Evolutionary conservation across 805 yeast species (phyloP), one percentile per base, ranked within the genome.

Genomic region (Yarrowia sp.): DNA sequence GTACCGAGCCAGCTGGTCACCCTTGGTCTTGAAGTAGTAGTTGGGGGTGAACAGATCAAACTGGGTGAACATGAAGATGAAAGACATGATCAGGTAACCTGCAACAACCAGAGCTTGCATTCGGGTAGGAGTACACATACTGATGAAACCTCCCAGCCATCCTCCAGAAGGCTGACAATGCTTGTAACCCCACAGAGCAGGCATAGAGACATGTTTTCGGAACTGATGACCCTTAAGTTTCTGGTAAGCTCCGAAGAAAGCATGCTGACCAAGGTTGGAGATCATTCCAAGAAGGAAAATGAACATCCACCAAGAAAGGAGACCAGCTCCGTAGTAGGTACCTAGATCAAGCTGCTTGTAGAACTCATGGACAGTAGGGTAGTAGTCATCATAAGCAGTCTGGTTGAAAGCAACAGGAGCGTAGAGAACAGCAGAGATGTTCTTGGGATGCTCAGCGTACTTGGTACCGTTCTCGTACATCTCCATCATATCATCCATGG

Each of bases 111-210:
- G 41, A 1, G 79, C 65, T 69, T 81, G 83, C 4, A 76, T 75
- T 39, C 84, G 71, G 0, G 84, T 78, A 0, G 84, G 84, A 2
- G 78, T 69, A 14, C 72, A 45, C 1, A 72, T 65, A 2, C 39
- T 14, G 39, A 71, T 39, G 4, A 53, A 39, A 2, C 60, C 60
- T 10, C 45, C 36, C 5, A 45, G 14, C 51, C 51, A 45, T 8
- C 51, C 51, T n/a, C 65, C 63, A 48, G 69, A 58, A 0, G 77
- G 74, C 22, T 68, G 68, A 31, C 70, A 70, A 47, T 77, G 79
- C 14, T 66, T 65, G 31, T 67, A 67, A 14, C 73, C 71, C 15
- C 69, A 55, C 4, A 73, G 64, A 8, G 79, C 75, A 1, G 79
- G 79, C 28, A 77, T 47, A 0, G 76, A 68, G 8, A 76, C 51